Percentiles rank a stretch among this genome's conserved stretches.
Evolutionary conservation across 177 flowering plant genomes (phyloP).

Genomic region (Vitis hybrid): DNA sequence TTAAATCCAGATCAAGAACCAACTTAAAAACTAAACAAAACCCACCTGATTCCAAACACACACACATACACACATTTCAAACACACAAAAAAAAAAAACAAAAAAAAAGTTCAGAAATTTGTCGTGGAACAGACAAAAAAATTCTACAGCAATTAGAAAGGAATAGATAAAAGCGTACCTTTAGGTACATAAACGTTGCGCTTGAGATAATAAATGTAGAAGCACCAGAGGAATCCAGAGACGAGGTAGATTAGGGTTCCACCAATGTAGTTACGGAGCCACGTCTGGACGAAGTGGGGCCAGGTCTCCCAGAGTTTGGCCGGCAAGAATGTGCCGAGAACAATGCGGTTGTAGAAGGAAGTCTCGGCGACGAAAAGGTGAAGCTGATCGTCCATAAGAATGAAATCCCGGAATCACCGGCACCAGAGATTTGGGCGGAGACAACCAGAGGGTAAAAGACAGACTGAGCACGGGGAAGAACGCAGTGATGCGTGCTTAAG

Average conservation of each 20-base stretch:
- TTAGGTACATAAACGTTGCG: conserved; percentile 62
- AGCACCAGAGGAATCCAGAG: conserved; percentile 84
- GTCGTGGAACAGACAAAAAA: background rate
- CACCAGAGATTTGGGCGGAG: background rate
- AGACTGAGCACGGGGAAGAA: background rate
- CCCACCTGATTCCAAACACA: background rate
- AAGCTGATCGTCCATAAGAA: conserved; percentile 31
- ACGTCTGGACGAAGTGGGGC: conserved; percentile 66
- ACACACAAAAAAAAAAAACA: no score
- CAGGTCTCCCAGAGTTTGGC: conserved; percentile 47
- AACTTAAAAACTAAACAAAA: background rate
- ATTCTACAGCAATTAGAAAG: background rate
- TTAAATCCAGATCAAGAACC: background rate
- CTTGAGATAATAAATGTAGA: conserved; percentile 72
- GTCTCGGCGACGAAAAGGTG: conserved; percentile 62
- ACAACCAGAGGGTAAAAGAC: background rate
- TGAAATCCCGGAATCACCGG: conserved; percentile 10
- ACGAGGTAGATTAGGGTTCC: conserved; percentile 60
- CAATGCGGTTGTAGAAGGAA: conserved; percentile 59
- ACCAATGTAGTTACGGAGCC: conserved; percentile 83
- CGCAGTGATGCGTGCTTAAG: no score
- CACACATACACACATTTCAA: background rate
- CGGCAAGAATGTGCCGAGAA: conserved; percentile 60
- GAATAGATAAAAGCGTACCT: conserved; percentile 32
- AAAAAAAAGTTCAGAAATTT: background rate